Percentiles rank a stretch among this genome's conserved stretches.
These are phyloP conservation scores for Suhomyces kilbournensis DNA, from an alignment of 805 yeast genomes.

Conservation along the genomic window DNA sequence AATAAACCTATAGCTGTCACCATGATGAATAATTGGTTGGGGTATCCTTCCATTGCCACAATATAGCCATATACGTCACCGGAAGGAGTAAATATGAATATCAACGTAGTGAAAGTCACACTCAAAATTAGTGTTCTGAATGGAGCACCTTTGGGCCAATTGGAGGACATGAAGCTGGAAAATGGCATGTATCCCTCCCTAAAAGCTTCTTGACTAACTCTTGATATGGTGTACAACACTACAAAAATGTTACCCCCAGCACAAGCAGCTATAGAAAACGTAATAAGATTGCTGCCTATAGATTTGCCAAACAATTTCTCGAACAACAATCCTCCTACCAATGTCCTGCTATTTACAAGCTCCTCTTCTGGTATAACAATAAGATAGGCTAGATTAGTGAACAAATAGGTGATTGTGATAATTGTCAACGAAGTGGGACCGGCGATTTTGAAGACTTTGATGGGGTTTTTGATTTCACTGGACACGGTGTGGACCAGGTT, in stretches of 20 bases:
- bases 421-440: conserved; percentile 54
- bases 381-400: conserved; percentile 56
- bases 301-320: conserved; percentile 52
- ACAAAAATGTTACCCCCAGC: conserved; percentile 64
- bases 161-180: conserved; percentile 49
- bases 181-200: conserved; percentile 62
- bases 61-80: conserved; percentile 52
- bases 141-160: conserved; percentile 57
- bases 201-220: conserved; percentile 64
- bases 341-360: conserved; percentile 51
- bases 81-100: conserved; percentile 41
- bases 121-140: conserved; percentile 48
- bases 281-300: conserved; percentile 52
- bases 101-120: conserved; percentile 36
- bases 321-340: conserved; percentile 58
- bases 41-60: conserved; percentile 52
- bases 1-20: conserved; percentile 57
- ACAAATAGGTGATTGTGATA: conserved; percentile 46
- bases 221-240: conserved; percentile 54
- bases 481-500: conserved; percentile 57
- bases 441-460: conserved; percentile 54
- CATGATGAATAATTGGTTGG: conserved; percentile 47
- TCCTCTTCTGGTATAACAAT: conserved; percentile 54
- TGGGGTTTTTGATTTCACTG: conserved; percentile 60
- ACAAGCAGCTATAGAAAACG: conserved; percentile 57